A percentile compares a stretch with the other conserved stretches of the same genome.
Conservation (phyloP, 148 eudicot species). For the Polygonum aviculare region DNA sequence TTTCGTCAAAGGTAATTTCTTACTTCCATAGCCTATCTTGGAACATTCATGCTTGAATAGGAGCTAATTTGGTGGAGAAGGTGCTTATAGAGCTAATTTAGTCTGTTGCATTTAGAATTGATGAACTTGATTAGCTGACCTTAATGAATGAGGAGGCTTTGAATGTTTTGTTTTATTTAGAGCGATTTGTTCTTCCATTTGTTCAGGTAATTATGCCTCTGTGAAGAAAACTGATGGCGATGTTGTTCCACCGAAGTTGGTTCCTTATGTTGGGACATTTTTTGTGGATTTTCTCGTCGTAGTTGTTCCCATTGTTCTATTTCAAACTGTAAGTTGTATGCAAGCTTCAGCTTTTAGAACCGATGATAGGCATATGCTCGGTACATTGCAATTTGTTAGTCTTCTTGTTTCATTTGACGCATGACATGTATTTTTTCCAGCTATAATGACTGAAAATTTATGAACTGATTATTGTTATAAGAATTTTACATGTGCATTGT, state of each 20-base stretch:
- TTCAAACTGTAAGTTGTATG: conserved; percentile 61
- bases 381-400: neutral
- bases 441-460: no score
- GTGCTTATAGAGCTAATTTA: neutral
- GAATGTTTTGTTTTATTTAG: neutral
- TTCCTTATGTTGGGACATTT: conserved; percentile 33
- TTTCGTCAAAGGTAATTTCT: conserved; percentile 17
- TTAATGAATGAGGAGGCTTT: neutral
- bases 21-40: neutral
- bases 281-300: conserved; percentile 54
- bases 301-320: conserved; percentile 49
- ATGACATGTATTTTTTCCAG: neutral
- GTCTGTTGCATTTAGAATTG: neutral
- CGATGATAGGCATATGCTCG: neutral
- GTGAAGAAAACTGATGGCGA: conserved; percentile 48
- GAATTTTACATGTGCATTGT: neutral
- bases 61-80: neutral
- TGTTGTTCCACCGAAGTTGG: conserved; percentile 25
- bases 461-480: neutral
- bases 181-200: conserved; percentile 2
- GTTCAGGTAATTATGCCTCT: conserved; percentile 27
- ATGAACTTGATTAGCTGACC: neutral
- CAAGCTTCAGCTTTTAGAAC: neutral
- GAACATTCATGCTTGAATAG: neutral
- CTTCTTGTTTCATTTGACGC: neutral